A percentile compares a stretch with the other conserved stretches of the same genome.
Evolutionary conservation across 2,329 filamentous ascomycete species (phyloP).

Genomic region (Podosphaera aphanis): DNA sequence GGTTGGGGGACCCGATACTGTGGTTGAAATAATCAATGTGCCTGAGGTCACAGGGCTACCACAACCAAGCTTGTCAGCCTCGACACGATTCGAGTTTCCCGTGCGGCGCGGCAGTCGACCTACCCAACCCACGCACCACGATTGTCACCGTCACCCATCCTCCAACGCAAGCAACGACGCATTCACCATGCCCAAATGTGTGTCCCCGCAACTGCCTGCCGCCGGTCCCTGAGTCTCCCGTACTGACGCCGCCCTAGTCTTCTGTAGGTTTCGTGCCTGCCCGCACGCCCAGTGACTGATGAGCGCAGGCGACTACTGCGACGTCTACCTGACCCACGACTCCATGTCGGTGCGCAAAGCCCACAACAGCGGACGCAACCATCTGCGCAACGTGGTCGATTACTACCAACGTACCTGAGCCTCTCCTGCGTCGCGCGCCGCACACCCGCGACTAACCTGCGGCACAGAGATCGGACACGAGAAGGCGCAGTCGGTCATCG

Average conservation of each 20-base stretch:
- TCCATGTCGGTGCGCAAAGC: conserved; percentile 99
- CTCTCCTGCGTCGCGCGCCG: not conserved
- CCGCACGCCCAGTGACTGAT: not conserved
- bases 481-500: conserved; percentile 94
- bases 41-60: no score
- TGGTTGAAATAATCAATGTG: no score
- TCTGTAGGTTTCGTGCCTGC: conserved; percentile 28
- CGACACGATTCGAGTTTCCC: no score
- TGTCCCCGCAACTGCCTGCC: conserved; percentile 18
- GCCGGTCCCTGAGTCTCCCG: conserved; percentile 1
- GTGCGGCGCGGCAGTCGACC: no score
- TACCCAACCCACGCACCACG: no score
- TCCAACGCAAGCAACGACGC: conserved; percentile 1
- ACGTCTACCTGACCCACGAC: conserved; percentile 99
- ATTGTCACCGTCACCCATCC: not conserved
- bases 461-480: conserved; percentile 82
- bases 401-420: conserved; percentile 74
- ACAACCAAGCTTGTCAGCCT: no score
- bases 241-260: conserved; percentile 33
- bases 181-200: conserved; percentile 68
- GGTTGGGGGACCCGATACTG: no score
- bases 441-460: conserved; percentile 3
- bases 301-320: conserved; percentile 66
- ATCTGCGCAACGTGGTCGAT: conserved; percentile 88
- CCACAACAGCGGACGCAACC: conserved; percentile 90